Conservation (phyloP, 352 stramenopile species). For the Globisporangium cylindrosporum region DNA sequence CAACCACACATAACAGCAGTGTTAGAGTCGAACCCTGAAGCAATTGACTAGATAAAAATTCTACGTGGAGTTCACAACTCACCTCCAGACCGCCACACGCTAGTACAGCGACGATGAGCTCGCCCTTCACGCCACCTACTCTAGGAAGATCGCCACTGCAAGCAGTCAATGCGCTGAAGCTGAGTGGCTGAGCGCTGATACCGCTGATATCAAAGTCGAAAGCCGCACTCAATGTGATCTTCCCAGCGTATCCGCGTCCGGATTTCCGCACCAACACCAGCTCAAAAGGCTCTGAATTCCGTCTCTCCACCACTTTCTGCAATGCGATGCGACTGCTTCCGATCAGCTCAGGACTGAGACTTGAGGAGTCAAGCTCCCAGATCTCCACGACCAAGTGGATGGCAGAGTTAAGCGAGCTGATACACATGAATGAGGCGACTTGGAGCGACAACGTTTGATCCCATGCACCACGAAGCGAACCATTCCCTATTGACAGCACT, state of each 20-base stretch:
- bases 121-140: background rate
- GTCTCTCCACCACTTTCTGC: background rate
- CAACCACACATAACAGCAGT: background rate
- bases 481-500: background rate
- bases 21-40: background rate
- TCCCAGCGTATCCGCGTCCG: slow-evolving; percentile 4
- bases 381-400: slow-evolving; percentile 11
- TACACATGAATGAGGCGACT: background rate
- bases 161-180: background rate
- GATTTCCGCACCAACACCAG: background rate
- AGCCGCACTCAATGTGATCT: background rate
- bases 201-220: background rate
- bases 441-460: background rate
- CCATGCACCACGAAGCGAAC: background rate
- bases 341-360: background rate
- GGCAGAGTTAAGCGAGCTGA: background rate
- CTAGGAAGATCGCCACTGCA: background rate
- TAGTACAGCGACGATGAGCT: background rate
- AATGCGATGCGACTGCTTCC: slow-evolving; percentile 2
- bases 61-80: background rate
- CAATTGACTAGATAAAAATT: background rate
- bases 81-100: slow-evolving; percentile 9
- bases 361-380: slow-evolving; percentile 1
- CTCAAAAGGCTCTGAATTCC: background rate
- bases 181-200: background rate